These are phyloP conservation scores for Pythium myriotylum DNA, from an alignment of 352 stramenopile species.

Conservation along the genomic window DNA sequence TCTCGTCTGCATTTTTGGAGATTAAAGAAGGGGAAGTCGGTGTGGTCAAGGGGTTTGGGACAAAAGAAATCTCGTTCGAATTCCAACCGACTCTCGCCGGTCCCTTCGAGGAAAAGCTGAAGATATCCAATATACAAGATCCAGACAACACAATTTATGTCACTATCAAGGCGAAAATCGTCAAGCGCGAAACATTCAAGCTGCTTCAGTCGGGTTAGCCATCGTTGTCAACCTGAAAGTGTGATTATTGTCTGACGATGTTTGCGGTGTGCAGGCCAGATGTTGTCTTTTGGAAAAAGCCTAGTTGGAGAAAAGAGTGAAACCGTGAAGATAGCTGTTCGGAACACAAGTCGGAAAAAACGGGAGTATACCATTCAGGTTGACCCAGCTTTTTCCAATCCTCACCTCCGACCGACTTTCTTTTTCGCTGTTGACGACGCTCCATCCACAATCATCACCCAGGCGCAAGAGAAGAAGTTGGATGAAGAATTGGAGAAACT, in stretches of 20 bases:
- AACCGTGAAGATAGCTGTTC: conserved; percentile 81
- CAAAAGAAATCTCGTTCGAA: conserved; percentile 89
- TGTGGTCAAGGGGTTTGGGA: conserved; percentile 87
- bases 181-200: conserved; percentile 90
- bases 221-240: not conserved
- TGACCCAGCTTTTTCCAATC: conserved; percentile 68
- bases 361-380: conserved; percentile 88
- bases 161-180: conserved; percentile 89
- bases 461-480: conserved; percentile 89
- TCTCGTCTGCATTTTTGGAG: conserved; percentile 88
- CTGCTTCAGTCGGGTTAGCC: conserved; percentile 80
- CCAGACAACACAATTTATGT: conserved; percentile 84
- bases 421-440: conserved; percentile 84
- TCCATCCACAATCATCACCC: conserved; percentile 81
- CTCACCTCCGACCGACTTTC: conserved; percentile 73
- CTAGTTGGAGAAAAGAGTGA: conserved; percentile 85
- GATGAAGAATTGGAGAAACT: conserved; percentile 91
- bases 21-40: conserved; percentile 88
- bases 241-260: conserved; percentile 1
- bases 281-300: conserved; percentile 82
- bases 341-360: conserved; percentile 88
- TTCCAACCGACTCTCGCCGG: conserved; percentile 86
- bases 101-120: conserved; percentile 89
- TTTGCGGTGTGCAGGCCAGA: conserved; percentile 56
- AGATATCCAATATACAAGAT: conserved; percentile 91